Percentiles rank a stretch among this genome's conserved stretches.
phyloP scores from a whole-genome alignment of 208 protist genomes.

The Leptomonas pyrrhocoris region DNA sequence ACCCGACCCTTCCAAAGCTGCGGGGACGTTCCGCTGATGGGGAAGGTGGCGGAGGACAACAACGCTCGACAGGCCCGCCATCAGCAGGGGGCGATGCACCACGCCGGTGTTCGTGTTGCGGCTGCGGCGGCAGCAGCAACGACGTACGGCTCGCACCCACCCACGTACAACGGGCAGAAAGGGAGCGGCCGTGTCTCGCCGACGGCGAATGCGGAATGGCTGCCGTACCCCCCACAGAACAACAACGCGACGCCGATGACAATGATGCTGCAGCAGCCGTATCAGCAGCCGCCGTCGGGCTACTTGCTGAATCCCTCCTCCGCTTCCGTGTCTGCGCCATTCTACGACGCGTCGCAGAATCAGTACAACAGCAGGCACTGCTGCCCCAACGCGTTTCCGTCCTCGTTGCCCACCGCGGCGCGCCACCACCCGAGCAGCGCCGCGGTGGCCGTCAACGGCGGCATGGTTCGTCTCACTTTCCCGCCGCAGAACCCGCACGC shows the following conservation, averaged over 20 bases:
- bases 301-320: background rate
- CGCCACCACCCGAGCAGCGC: background rate
- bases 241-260: constrained; percentile 2
- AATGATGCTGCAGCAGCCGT: background rate
- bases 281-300: background rate
- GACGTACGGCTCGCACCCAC: background rate
- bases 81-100: constrained; percentile 8
- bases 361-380: background rate
- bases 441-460: background rate
- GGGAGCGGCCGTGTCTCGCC: background rate
- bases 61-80: constrained; percentile 38
- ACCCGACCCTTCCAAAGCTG: constrained; percentile 43
- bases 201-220: background rate
- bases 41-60: constrained; percentile 56
- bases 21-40: constrained; percentile 50
- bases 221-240: background rate
- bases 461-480: constrained; percentile 6
- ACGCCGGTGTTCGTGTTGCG: background rate
- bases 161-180: background rate
- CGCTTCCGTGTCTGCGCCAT: background rate
- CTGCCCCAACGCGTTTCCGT: background rate
- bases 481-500: background rate
- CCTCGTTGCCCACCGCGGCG: background rate
- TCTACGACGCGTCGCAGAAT: background rate
- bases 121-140: background rate